Conservation (phyloP, 495 filamentous ascomycete species). For the Polyplosphaeria fusca region DNA sequence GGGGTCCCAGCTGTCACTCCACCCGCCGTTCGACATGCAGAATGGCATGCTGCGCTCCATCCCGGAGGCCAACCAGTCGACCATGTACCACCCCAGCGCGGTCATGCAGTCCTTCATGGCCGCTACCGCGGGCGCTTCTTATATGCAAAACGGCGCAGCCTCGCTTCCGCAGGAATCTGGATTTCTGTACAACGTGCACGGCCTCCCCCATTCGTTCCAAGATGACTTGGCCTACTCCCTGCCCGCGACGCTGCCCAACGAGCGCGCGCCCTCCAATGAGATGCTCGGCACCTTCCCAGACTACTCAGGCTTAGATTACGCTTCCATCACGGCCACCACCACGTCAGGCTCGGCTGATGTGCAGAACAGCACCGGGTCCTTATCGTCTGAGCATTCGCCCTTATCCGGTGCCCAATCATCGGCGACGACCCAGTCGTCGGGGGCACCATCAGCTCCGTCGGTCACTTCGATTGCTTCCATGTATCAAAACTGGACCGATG, state of each 20-base stretch:
- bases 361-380: conserved; percentile 22
- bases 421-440: conserved; percentile 25
- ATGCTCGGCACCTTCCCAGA: conserved; percentile 5
- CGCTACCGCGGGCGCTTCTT: conserved; percentile 20
- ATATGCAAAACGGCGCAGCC: conserved; percentile 15
- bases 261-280: conserved; percentile 12
- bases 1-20: conserved; percentile 25
- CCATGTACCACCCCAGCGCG: conserved; percentile 18
- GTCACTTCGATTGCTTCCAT: conserved; percentile 28
- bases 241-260: conserved; percentile 9
- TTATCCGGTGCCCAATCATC: conserved; percentile 33
- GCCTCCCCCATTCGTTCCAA: conserved; percentile 17
- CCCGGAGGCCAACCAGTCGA: conserved; percentile 24
- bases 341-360: conserved; percentile 18
- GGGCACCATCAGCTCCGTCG: conserved; percentile 21
- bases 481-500: conserved; percentile 31
- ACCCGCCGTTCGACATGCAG: conserved; percentile 31
- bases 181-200: conserved; percentile 19
- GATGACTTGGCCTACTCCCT: conserved; percentile 19
- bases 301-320: conserved; percentile 17
- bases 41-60: conserved; percentile 26
- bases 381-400: conserved; percentile 31
- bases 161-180: conserved; percentile 14
- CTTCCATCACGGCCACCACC: conserved; percentile 8
- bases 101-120: conserved; percentile 32